Base-by-base conservation (phyloP, 202 grass and related monocot genomes). In the Zoysia matrella region DNA sequence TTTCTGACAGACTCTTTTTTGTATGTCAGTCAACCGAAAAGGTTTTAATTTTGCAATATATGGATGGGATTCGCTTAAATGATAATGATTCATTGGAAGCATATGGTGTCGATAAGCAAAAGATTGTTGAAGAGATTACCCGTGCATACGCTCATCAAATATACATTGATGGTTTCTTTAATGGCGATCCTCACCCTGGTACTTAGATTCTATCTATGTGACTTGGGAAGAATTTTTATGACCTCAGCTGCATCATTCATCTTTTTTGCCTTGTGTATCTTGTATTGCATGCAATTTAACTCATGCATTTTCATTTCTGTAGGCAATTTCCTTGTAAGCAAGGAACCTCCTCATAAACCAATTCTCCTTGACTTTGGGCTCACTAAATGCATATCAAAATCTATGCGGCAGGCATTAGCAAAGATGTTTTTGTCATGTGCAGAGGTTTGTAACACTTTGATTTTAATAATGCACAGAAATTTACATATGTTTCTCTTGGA, bases 291-390 rank as follows among this genome's bases (percentile, higher is more conserved):
- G 52, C 47, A 54, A 48, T 56, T 47, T 18, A 42, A 69, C 88
- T 78, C 62, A 43, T 85, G 40, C 41, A 52, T 69, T 86, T 71
- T 51, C 11, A 48, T 49, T 88, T 69, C 60, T 89, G 47, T 83
- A 98, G 96, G 96, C 10, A 98, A 98, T 88, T 98, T 98, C 74
- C 91, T 98, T 79, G 90, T 95, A 18, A 95, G 96, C 88, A 98
- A 98, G 82, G 92, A 89, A 76, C 76, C 89, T 69, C 96, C 96
- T 42, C 90, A 98, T 84, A 88, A 86, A 51, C 96, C 92, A 5
- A 92, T 98, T 88, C 88, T 98, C 16, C 90, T 98, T 83, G 92
- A 98, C 71, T 98, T 98, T 95, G 96, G 96, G 50, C 90, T 98
- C 72, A 98, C 96, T 60, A 98, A 98, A 71, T 69, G 82, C 71